These are phyloP conservation scores for Metarhizium album DNA, from an alignment of 2,329 filamentous ascomycete species.

Conservation along the genomic window DNA sequence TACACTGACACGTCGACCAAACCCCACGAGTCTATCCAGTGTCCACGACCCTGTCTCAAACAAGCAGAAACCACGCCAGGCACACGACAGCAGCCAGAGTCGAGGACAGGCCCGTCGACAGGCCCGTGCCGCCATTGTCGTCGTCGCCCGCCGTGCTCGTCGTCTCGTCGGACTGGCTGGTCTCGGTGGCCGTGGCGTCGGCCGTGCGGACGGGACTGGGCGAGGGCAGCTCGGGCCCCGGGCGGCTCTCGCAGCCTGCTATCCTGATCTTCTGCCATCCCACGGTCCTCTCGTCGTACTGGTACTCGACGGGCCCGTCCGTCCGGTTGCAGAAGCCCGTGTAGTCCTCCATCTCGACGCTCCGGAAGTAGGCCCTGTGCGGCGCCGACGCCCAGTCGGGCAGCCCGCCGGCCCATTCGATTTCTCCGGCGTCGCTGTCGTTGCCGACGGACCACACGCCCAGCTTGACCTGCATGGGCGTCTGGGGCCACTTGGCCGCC, in stretches of 20 bases:
- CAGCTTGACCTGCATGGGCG: slow-evolving; percentile 56
- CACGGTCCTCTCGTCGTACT: slow-evolving; percentile 15
- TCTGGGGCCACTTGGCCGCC: slow-evolving; percentile 50
- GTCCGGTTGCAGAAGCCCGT: slow-evolving; percentile 16
- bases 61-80: slow-evolving; percentile 8
- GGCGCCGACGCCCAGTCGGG: slow-evolving; percentile 20
- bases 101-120: slow-evolving; percentile 5
- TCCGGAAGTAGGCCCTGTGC: slow-evolving; percentile 16
- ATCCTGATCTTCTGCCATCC: slow-evolving; percentile 21
- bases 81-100: slow-evolving; percentile 8
- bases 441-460: slow-evolving; percentile 45
- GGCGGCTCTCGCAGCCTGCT: slow-evolving; percentile 16
- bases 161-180: not conserved
- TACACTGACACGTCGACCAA: not conserved
- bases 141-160: slow-evolving; percentile 5
- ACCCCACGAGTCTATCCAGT: no score
- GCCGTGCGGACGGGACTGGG: slow-evolving; percentile 6
- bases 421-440: slow-evolving; percentile 43
- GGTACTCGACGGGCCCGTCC: slow-evolving; percentile 15
- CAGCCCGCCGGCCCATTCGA: slow-evolving; percentile 56
- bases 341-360: slow-evolving; percentile 20
- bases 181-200: slow-evolving; percentile 2
- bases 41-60: no score
- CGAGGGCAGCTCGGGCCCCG: slow-evolving; percentile 4
- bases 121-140: not conserved